A percentile compares a stretch with the other conserved stretches of the same genome.
Evolutionary conservation across 2,329 filamentous ascomycete genomes (phyloP).

Genomic region (Arthrobotrys megalospora): DNA sequence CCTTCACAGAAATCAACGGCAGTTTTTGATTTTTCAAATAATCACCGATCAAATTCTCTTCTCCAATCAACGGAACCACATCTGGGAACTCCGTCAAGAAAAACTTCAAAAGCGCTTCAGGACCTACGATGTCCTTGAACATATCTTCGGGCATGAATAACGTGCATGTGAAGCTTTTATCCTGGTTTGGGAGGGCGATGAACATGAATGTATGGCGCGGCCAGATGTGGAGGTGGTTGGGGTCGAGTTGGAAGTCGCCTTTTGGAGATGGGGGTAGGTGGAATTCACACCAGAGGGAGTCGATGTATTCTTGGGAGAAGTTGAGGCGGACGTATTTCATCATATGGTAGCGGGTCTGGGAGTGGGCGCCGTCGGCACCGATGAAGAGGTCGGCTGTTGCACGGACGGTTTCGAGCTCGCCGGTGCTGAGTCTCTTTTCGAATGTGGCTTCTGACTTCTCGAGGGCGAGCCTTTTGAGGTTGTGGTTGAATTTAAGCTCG

Average conservation of each 20-base stretch:
- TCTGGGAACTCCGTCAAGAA: conserved; percentile 91
- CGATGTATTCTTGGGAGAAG: conserved; percentile 94
- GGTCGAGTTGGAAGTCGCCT: conserved; percentile 82
- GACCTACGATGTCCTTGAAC: conserved; percentile 76
- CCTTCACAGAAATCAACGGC: conserved; percentile 90
- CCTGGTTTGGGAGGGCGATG: conserved; percentile 91
- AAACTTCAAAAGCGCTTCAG: conserved; percentile 76
- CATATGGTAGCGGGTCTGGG: conserved; percentile 88
- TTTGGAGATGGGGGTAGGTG: conserved; percentile 75
- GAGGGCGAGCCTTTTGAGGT: conserved; percentile 91
- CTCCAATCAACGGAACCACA: conserved; percentile 80
- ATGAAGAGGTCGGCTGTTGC: conserved; percentile 92
- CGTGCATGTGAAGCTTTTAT: conserved; percentile 95
- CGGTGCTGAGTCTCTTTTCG: conserved; percentile 70
- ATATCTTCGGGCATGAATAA: conserved; percentile 84
- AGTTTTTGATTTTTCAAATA: conserved; percentile 89
- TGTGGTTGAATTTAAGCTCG: conserved; percentile 91
- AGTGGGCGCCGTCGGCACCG: conserved; percentile 95
- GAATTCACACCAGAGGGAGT: conserved; percentile 98
- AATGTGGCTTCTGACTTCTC: conserved; percentile 86
- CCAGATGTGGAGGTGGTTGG: conserved; percentile 97
- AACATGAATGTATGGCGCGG: conserved; percentile 96
- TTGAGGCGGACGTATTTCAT: conserved; percentile 94
- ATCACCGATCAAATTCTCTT: conserved; percentile 78
- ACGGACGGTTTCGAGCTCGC: conserved; percentile 69